phyloP scores from a whole-genome alignment of 192 early-diverging fungal genomes.

The Lunasporangiospora selenospora region DNA sequence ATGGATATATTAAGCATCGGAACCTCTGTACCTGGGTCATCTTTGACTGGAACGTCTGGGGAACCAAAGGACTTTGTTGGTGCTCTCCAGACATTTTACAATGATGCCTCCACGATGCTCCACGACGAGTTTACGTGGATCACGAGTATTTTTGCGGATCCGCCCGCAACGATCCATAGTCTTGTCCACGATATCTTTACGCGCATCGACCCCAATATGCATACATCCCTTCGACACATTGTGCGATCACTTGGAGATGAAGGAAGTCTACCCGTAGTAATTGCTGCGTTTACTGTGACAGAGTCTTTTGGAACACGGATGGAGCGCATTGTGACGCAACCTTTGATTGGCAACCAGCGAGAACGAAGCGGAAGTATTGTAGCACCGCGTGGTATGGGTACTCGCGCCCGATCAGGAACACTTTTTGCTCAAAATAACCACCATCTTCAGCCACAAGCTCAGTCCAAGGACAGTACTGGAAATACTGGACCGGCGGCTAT shows the following conservation, averaged over 20 bases:
- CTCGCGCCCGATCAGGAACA: constrained; percentile 29
- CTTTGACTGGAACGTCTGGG: neutral
- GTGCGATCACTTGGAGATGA: constrained; percentile 33
- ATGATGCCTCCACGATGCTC: constrained; percentile 55
- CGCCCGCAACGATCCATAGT: constrained; percentile 50
- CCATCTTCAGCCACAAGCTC: no score
- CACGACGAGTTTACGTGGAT: constrained; percentile 67
- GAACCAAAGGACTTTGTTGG: constrained; percentile 39
- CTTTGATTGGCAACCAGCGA: constrained; percentile 35
- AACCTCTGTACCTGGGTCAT: neutral
- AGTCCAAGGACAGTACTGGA: constrained; percentile 13
- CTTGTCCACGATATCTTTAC: constrained; percentile 60
- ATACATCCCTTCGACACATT: constrained; percentile 19
- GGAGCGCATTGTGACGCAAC: constrained; percentile 59
- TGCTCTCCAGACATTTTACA: constrained; percentile 58
- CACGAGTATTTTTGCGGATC: constrained; percentile 60
- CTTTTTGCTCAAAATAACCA: constrained; percentile 19
- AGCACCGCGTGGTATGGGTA: no score
- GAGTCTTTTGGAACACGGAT: constrained; percentile 61
- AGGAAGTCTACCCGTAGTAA: constrained; percentile 46
- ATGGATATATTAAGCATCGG: constrained; percentile 5
- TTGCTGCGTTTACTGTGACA: constrained; percentile 57
- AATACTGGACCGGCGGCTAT: neutral
- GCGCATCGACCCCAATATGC: constrained; percentile 58
- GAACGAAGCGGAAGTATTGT: constrained; percentile 15